Percentiles rank a stretch among this genome's conserved stretches.
These are phyloP conservation scores for Leccinum aurantiacum DNA, from an alignment of 768 basidiomycete genomes.

Conservation along the genomic window DNA sequence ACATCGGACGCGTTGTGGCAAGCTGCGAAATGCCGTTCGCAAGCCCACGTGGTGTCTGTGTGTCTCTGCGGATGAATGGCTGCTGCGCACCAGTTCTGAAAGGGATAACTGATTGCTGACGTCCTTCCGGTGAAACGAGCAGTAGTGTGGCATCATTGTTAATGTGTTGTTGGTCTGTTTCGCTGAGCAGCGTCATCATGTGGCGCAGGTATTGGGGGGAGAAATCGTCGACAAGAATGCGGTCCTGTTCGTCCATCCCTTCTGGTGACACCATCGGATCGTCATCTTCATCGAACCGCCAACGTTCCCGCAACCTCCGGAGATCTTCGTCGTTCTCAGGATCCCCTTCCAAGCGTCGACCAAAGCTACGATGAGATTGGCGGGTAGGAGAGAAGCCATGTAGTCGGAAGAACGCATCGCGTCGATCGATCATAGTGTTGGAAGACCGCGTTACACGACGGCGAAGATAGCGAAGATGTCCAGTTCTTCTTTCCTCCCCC, in stretches of 20 bases:
- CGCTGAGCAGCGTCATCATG: slow-evolving; percentile 55
- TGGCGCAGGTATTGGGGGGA: slow-evolving; percentile 57
- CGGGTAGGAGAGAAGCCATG: slow-evolving; percentile 21
- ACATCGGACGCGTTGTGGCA: slow-evolving; percentile 21
- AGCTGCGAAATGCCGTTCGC: slow-evolving; percentile 30
- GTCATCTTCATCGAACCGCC: slow-evolving; percentile 72
- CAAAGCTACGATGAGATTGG: slow-evolving; percentile 15
- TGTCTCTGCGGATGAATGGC: slow-evolving; percentile 27
- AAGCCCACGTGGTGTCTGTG: slow-evolving; percentile 23
- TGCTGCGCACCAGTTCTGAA: slow-evolving; percentile 40
- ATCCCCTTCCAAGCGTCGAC: slow-evolving; percentile 28
- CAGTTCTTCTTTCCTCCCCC: slow-evolving; percentile 22
- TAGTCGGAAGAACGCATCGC: slow-evolving; percentile 35
- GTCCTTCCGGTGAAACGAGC: slow-evolving; percentile 47
- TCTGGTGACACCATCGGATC: slow-evolving; percentile 51
- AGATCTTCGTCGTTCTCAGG: slow-evolving; percentile 39
- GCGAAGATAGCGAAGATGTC: slow-evolving; percentile 46
- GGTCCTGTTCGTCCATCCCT: slow-evolving; percentile 67
- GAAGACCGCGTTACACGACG: slow-evolving; percentile 83
- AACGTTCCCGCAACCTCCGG: slow-evolving; percentile 52
- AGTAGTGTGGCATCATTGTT: slow-evolving; percentile 52
- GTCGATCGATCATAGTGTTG: slow-evolving; percentile 72
- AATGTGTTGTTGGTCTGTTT: slow-evolving; percentile 50
- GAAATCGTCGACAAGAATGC: slow-evolving; percentile 71
- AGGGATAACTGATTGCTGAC: slow-evolving; percentile 48